Base-by-base conservation (phyloP, 2,329 filamentous ascomycete genomes). In the Aquanectria penicillioides region DNA sequence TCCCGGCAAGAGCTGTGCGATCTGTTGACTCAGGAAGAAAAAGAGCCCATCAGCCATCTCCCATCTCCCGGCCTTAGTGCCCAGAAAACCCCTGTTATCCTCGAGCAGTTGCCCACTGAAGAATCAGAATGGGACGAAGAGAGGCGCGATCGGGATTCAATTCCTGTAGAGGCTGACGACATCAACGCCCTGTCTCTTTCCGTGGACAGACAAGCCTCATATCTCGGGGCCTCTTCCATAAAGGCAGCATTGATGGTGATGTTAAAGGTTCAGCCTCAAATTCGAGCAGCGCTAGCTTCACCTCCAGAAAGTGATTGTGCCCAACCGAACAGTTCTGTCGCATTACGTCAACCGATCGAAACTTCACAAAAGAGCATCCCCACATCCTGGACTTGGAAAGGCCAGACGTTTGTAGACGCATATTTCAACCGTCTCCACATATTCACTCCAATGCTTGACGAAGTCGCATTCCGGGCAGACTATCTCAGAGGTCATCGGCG, bases 221-320 rank as follows among this genome's bases (percentile, higher is more conserved):
- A 92, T 69, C 78, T 92, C 4, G 89, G 89, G 1, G 88, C 90
- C 13, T 92, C 89, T 0, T 92, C 89, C 0, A 89, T 92, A 69
- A 90, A 90, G 69, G 89, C 89, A 2, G 89, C 89, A 2, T 80
- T 92, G 25, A 86, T 90, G 76, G 89, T 91, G 41, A 92, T 93
- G 81, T 76, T 83, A 61, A 83, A 83, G 68, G 80, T 83, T 11
- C 81, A 83, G 56, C 82, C 81, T 0, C 77, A 75, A 17, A 76
- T 84, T 4, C 72, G 77, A 23, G 77, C 72, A 62, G 77, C 78
- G 0, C 74, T 83, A 12, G 77, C 80, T 7, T 77, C 79, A 5
- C 79, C 80, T 1, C 78, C 83, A 15, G 79, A 77, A 66, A 80
- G 73, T 6, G 17, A 33, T 50, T 75, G 79, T 36, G 80, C 25